These are phyloP conservation scores for Neofusicoccum kwambonambiense DNA, from an alignment of 2,329 filamentous ascomycete genomes.

Conservation along the genomic window DNA sequence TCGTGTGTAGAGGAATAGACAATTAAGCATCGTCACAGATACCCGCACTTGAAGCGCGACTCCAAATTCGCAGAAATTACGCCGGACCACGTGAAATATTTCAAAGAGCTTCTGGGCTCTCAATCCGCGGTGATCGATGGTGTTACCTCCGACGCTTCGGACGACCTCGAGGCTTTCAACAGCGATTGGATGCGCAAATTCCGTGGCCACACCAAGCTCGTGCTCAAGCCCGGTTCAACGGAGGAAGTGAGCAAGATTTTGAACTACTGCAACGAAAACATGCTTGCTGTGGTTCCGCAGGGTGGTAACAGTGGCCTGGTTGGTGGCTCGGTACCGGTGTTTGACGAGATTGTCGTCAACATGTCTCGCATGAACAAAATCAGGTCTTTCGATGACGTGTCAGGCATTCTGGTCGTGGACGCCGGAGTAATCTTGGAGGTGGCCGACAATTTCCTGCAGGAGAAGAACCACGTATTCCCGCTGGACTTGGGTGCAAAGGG, in stretches of 20 bases:
- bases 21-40: constrained; percentile 41
- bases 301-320: constrained; percentile 96
- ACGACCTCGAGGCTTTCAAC: constrained; percentile 90
- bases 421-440: constrained; percentile 88
- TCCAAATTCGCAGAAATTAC: constrained; percentile 71
- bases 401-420: constrained; percentile 84
- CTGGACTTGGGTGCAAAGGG: constrained; percentile 97
- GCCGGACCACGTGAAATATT: constrained; percentile 75
- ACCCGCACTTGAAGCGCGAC: constrained; percentile 80
- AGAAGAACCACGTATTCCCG: constrained; percentile 86
- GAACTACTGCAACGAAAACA: constrained; percentile 91
- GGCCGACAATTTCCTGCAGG: constrained; percentile 80
- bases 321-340: constrained; percentile 92
- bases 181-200: constrained; percentile 99
- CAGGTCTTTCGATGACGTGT: constrained; percentile 87
- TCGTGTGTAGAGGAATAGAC: neutral
- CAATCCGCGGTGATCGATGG: constrained; percentile 82
- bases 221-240: constrained; percentile 80
- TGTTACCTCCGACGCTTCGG: constrained; percentile 68
- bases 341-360: constrained; percentile 96
- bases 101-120: constrained; percentile 76
- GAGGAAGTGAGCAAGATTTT: constrained; percentile 88
- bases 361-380: constrained; percentile 88
- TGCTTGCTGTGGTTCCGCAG: constrained; percentile 91
- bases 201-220: constrained; percentile 81